Conservation (phyloP, 139 green algal species). For the Picochlorum sp. region DNA sequence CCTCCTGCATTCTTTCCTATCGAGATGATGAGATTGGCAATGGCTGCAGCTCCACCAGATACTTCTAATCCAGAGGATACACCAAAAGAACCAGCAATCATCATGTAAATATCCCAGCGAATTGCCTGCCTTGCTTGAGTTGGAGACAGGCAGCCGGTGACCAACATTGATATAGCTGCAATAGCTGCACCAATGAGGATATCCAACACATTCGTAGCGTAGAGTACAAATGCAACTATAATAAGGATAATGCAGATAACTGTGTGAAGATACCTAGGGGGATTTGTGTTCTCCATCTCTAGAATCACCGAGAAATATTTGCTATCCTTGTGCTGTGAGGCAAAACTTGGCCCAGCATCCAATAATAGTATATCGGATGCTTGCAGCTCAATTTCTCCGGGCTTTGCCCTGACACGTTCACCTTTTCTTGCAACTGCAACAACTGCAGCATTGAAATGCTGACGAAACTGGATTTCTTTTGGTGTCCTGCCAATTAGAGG, state of each 20-base stretch:
- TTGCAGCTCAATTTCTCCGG: slow-evolving; percentile 39
- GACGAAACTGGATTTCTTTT: slow-evolving; percentile 51
- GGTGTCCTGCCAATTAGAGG: slow-evolving; percentile 35
- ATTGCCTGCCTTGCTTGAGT: slow-evolving; percentile 35
- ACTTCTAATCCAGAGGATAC: slow-evolving; percentile 26
- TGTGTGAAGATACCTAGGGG: slow-evolving; percentile 27
- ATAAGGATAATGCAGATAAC: slow-evolving; percentile 33
- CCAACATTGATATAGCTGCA: slow-evolving; percentile 44
- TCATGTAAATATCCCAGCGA: slow-evolving; percentile 41
- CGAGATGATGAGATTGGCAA: slow-evolving; percentile 28
- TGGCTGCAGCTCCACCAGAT: slow-evolving; percentile 23
- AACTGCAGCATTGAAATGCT: slow-evolving; percentile 62
- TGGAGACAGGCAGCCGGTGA: slow-evolving; percentile 44
- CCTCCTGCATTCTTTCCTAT: slow-evolving; percentile 25
- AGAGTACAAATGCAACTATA: slow-evolving; percentile 24
- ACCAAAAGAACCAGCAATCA: slow-evolving; percentile 40
- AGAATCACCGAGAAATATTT: slow-evolving; percentile 41
- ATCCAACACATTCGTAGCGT: slow-evolving; percentile 9
- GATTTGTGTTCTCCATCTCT: slow-evolving; percentile 41
- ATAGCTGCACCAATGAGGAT: slow-evolving; percentile 32
- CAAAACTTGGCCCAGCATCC: slow-evolving; percentile 36
- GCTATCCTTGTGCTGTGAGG: slow-evolving; percentile 28
- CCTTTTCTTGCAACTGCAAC: slow-evolving; percentile 58
- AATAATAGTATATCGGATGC: slow-evolving; percentile 47
- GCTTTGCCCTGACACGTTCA: slow-evolving; percentile 23